Conservation (phyloP, 1,139 yeast species). For the Protomyces arabidopsidicola region DNA sequence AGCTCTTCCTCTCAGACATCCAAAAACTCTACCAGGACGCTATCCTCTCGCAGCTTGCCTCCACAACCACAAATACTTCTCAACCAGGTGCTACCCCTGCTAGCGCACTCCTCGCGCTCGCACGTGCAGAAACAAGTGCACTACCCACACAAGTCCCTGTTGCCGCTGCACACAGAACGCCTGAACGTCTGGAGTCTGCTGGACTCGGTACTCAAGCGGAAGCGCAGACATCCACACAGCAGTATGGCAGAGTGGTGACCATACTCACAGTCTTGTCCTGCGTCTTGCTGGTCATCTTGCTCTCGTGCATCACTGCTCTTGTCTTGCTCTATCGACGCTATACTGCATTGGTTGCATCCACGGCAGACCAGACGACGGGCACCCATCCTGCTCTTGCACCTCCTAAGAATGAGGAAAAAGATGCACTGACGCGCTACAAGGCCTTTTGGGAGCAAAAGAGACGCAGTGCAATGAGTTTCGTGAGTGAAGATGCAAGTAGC, state of each 20-base stretch:
- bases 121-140: background rate
- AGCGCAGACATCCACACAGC: background rate
- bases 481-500: constrained; percentile 5
- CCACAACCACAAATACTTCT: background rate
- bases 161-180: constrained; percentile 4
- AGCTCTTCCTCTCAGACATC: constrained; percentile 18
- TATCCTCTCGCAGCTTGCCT: background rate
- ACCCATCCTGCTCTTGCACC: background rate
- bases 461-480: constrained; percentile 15
- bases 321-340: background rate
- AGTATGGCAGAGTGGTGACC: background rate
- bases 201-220: background rate
- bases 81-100: background rate
- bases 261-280: background rate
- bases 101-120: background rate
- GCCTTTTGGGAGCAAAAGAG: constrained; percentile 23
- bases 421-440: constrained; percentile 19
- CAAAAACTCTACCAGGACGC: constrained; percentile 5
- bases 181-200: background rate
- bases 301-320: background rate
- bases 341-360: background rate
- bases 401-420: constrained; percentile 1
- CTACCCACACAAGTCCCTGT: background rate
- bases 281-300: constrained; percentile 4
- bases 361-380: background rate